A percentile compares a stretch with the other conserved stretches of the same genome.
Conservation (phyloP, 2,329 filamentous ascomycete species). For the Diplodia seriata region DNA sequence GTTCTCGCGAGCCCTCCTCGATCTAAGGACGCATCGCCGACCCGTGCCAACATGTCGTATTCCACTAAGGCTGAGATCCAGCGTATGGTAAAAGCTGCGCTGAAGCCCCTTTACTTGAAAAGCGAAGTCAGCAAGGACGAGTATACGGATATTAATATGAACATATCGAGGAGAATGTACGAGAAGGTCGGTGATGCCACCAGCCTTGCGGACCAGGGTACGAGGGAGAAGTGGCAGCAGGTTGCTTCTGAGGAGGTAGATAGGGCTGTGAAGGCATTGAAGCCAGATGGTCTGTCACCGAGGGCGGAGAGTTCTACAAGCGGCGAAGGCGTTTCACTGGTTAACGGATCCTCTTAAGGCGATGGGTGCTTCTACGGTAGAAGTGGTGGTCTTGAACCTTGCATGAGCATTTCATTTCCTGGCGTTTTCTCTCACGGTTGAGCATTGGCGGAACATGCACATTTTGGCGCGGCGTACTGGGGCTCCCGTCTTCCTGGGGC, state of each 20-base stretch:
- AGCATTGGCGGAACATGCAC: slow-evolving; percentile 28
- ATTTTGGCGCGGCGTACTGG: slow-evolving; percentile 24
- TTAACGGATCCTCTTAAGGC: slow-evolving; percentile 22
- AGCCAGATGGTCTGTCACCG: slow-evolving; percentile 3
- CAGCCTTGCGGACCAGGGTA: slow-evolving; percentile 66
- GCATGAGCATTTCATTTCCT: slow-evolving; percentile 1
- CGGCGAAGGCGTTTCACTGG: slow-evolving; percentile 16
- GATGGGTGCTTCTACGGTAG: slow-evolving; percentile 7
- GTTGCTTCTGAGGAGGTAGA: slow-evolving; percentile 81
- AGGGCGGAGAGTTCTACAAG: slow-evolving; percentile 24
- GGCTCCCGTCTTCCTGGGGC: slow-evolving; percentile 13
- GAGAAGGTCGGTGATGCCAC: slow-evolving; percentile 63
- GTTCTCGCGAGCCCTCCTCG: slow-evolving; percentile 52
- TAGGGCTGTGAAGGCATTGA: slow-evolving; percentile 64
- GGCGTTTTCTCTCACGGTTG: slow-evolving; percentile 17
- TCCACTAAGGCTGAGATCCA: slow-evolving; percentile 89
- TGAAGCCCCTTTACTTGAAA: slow-evolving; percentile 83
- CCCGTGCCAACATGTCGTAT: slow-evolving; percentile 70
- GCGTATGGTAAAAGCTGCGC: slow-evolving; percentile 80
- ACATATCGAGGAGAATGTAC: slow-evolving; percentile 87
- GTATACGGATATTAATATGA: slow-evolving; percentile 90
- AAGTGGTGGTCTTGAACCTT: slow-evolving; percentile 5
- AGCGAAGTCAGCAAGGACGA: slow-evolving; percentile 84
- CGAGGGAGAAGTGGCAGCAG: slow-evolving; percentile 74
- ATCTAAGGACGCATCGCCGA: slow-evolving; percentile 72